Base-by-base conservation (phyloP, 164 flowering plant genomes). In the Vitis amurensis region DNA sequence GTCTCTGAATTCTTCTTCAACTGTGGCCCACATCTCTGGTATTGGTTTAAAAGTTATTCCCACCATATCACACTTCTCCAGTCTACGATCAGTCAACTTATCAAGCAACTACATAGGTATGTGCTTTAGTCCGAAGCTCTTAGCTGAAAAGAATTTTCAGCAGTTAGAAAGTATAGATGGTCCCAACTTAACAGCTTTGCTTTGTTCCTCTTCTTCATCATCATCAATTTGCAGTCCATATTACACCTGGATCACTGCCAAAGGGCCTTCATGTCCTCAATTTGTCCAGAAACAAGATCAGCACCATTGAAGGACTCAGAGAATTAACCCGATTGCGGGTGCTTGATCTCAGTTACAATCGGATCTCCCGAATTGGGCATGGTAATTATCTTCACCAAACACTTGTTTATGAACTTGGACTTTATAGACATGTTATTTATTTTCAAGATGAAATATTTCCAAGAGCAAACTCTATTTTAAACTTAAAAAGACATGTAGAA, bases 341-440 rank as follows among this genome's bases (percentile, higher is more conserved):
- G n/a, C 88, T 95, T 29, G 89, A 95, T 78, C 89, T 95, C 77
- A 92, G 98, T 75, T 90, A 95, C 84, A 95, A 95, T 74, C 83
- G 88, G 16, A 90, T 95, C 55, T 76, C 91, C 30, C 80, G 93
- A 69, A 87, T 92, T 63, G 97, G 97, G 58, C 96, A 91, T 11
- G 98, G 98, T 92, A 87, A 77, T 65, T 58, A 9, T 17, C 51
- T 19, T 30, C 8, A 49, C 10, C 52, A 68, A 57, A 10, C 63
- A 0, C 27, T 60, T 13, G 11, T 60, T 60, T 59, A 27, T 8
- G 27, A 23, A 23, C 27, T 23, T 23, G 27, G 27, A 23, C 27
- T 23, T 23, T 23, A 23, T 23, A 23, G 27, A 23, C 27, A 23
- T 23, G 27, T 23, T 23, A 23, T 23, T 23, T 37, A 37, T 37